Evolutionary conservation across 306 rosid species (phyloP), one percentile per base, ranked within the genome.

Genomic region (Arachis stenosperma): DNA sequence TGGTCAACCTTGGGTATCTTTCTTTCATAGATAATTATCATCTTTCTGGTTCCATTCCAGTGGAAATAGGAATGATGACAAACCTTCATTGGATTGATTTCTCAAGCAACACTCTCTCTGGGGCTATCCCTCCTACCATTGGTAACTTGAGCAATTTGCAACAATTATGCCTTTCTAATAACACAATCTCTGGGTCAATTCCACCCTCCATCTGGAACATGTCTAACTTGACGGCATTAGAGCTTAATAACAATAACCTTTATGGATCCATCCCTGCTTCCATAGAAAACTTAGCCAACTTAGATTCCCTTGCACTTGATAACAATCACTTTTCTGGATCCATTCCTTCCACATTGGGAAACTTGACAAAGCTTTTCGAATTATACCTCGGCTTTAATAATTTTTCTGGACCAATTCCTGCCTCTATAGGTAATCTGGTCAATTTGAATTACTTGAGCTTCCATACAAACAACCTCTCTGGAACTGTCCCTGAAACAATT

Each of bases 381-480:
- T 7, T 55, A 55, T 2, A 1, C 12, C 5, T 55, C 6, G 0
- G 33, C 5, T 7, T 2, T 2, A 55, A 55, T 3, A 3, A 7
- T n/a, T 50, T 65, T 27, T 65, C 56, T 29, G 84, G 84, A 40
- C 8, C 84, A 9, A 75, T 81, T 81, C 84, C 84, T 41, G 42
- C 59, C 13, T 44, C 10, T 5, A 17, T 65, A 27, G 70, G 70
- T 22, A 44, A 65, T 3, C n/a, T 65, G 41, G 1, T 65, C 40
- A 44, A 65, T 27, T 65, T 65, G 70, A 1, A 9, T 0, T 0
- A 0, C 0, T 40, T 65, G 5, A 10, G 6, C 10, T 10, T 66
- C 5, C 15, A 5, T 3, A 0, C 0, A 1, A 71, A 71, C 14
- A 27, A 7, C 1, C 58, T 71, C 48, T 58, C 7, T 43, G 66